Percentiles rank a stretch among this genome's conserved stretches.
Conservation (phyloP, 2,329 filamentous ascomycete genomes). For the Pyrenophora graminea region DNA sequence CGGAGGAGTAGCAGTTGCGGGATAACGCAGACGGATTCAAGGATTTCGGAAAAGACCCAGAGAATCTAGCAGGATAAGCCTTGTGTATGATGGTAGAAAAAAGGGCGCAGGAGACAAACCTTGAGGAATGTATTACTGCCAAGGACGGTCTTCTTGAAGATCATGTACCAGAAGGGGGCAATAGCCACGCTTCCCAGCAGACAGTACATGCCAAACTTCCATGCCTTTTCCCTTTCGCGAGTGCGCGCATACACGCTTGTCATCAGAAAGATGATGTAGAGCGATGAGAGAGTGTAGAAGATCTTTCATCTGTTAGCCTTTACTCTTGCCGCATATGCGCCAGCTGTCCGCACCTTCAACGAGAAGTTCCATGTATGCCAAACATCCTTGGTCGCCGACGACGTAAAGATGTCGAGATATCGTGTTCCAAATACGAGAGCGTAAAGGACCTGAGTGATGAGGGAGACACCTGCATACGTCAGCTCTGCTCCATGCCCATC, state of each 20-base stretch:
- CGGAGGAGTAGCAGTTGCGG: constrained; percentile 89
- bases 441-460: constrained; percentile 90
- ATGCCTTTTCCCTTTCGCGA: constrained; percentile 88
- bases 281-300: constrained; percentile 81
- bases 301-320: constrained; percentile 51
- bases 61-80: constrained; percentile 61
- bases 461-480: constrained; percentile 69
- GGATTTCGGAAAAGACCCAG: constrained; percentile 87
- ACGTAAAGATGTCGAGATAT: constrained; percentile 78
- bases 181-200: constrained; percentile 67
- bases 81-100: neutral
- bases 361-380: constrained; percentile 63
- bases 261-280: constrained; percentile 89
- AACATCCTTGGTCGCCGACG: constrained; percentile 45
- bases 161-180: constrained; percentile 73
- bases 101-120: constrained; percentile 35
- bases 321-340: neutral
- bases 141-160: constrained; percentile 62
- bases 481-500: constrained; percentile 1
- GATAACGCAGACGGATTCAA: constrained; percentile 88
- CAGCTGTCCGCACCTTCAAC: constrained; percentile 62
- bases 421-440: constrained; percentile 81
- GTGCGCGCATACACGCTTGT: constrained; percentile 83
- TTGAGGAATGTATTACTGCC: constrained; percentile 41
- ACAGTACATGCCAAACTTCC: constrained; percentile 80